phyloP scores from a whole-genome alignment of 2,329 filamentous ascomycete genomes.

The Colletotrichum orbiculare region DNA sequence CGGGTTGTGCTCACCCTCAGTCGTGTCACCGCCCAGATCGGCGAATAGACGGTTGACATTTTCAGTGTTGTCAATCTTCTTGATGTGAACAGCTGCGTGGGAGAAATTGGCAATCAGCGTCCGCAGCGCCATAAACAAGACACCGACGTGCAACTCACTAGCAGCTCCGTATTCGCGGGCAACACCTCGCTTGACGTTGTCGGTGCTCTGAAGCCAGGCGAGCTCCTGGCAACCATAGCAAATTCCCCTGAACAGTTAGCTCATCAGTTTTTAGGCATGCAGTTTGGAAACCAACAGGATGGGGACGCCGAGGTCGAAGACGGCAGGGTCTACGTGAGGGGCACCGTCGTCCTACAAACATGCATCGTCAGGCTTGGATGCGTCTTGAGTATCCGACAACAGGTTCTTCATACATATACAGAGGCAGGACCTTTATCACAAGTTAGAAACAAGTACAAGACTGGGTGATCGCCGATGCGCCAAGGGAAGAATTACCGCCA shows the following conservation, averaged over 20 bases:
- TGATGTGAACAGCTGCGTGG: constrained; percentile 64
- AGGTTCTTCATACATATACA: constrained; percentile 83
- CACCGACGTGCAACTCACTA: not conserved
- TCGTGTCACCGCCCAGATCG: constrained; percentile 72
- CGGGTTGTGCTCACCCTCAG: constrained; percentile 55
- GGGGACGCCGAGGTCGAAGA: constrained; percentile 79
- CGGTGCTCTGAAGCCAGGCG: constrained; percentile 71
- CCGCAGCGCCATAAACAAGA: no score
- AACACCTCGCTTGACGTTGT: constrained; percentile 44
- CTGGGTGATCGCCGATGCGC: constrained; percentile 41
- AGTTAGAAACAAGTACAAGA: not conserved
- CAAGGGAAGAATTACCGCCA: constrained; percentile 60
- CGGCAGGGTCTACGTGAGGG: constrained; percentile 77
- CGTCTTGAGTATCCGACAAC: constrained; percentile 48
- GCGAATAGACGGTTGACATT: constrained; percentile 82
- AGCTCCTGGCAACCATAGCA: constrained; percentile 63
- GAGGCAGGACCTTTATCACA: constrained; percentile 62
- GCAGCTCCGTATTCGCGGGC: constrained; percentile 35
- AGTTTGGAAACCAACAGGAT: constrained; percentile 49
- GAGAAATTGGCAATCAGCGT: constrained; percentile 4
- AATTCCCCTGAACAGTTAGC: constrained; percentile 49
- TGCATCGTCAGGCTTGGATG: constrained; percentile 12
- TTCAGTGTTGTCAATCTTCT: constrained; percentile 64
- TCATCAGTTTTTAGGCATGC: no score
- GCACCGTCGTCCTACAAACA: constrained; percentile 35